Conservation (phyloP, 2,329 filamentous ascomycete genomes). For the Aspergillus ruber region DNA sequence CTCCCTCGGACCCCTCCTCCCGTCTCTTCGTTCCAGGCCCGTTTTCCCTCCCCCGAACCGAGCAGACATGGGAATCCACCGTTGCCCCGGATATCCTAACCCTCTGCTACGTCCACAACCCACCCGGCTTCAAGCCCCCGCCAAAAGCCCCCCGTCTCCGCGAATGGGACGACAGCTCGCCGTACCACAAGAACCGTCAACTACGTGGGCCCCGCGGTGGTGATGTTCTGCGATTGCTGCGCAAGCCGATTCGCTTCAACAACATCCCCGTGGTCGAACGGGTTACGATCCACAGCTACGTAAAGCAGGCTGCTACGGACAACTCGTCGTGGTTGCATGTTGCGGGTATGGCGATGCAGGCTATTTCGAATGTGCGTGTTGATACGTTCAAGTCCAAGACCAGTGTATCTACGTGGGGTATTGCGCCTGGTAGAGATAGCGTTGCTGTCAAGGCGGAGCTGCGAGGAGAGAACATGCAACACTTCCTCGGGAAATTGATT, state of each 20-base stretch:
- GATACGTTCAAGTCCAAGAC: slow-evolving; percentile 62
- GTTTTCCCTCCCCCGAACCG: slow-evolving; percentile 77
- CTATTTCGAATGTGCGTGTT: slow-evolving; percentile 72
- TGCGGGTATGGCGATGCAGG: slow-evolving; percentile 75
- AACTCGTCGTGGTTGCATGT: slow-evolving; percentile 74
- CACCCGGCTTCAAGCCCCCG: slow-evolving; percentile 63
- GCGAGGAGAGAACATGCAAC: slow-evolving; percentile 71
- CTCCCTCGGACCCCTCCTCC: slow-evolving; percentile 76
- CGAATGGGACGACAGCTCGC: slow-evolving; percentile 81
- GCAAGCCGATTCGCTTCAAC: slow-evolving; percentile 62
- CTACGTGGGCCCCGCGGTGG: slow-evolving; percentile 77
- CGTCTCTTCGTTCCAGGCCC: slow-evolving; percentile 85
- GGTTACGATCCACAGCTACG: slow-evolving; percentile 71
- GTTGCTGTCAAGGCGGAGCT: slow-evolving; percentile 69
- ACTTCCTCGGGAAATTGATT: slow-evolving; percentile 85
- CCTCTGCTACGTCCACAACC: slow-evolving; percentile 77
- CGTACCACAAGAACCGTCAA: slow-evolving; percentile 88
- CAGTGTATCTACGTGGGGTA: slow-evolving; percentile 68
- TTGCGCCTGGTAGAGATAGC: slow-evolving; percentile 64
- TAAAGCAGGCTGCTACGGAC: slow-evolving; percentile 60
- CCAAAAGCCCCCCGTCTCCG: slow-evolving; percentile 62
- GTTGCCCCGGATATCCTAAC: slow-evolving; percentile 83
- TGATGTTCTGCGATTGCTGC: slow-evolving; percentile 47
- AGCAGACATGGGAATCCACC: slow-evolving; percentile 84
- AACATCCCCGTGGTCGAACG: slow-evolving; percentile 78